Percentiles rank a stretch among this genome's conserved stretches.
Conservation (phyloP, 2,329 filamentous ascomycete species). For the Domatiomyces globalis region DNA sequence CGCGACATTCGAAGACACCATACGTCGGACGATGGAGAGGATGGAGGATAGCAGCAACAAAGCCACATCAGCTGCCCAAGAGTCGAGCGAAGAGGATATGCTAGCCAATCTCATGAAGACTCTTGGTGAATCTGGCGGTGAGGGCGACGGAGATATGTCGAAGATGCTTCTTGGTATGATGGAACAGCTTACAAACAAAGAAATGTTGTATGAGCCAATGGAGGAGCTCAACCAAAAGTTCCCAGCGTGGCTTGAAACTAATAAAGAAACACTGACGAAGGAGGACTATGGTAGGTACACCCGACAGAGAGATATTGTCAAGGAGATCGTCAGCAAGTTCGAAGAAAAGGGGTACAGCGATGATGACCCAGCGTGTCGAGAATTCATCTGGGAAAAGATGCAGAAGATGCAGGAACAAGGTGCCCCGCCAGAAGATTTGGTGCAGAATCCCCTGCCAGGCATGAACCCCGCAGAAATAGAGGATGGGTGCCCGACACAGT, state of each 20-base stretch:
- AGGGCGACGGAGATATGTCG: conserved; percentile 57
- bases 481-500: conserved; percentile 51
- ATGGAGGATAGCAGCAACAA: conserved; percentile 83
- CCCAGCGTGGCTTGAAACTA: conserved; percentile 72
- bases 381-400: conserved; percentile 95
- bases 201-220: conserved; percentile 97
- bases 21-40: conserved; percentile 84
- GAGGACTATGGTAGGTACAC: conserved; percentile 70
- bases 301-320: conserved; percentile 64
- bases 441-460: conserved; percentile 34
- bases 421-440: conserved; percentile 75
- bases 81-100: conserved; percentile 58
- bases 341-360: conserved; percentile 71
- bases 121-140: conserved; percentile 51
- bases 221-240: conserved; percentile 92
- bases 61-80: conserved; percentile 53
- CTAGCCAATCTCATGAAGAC: conserved; percentile 86
- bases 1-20: conserved; percentile 67
- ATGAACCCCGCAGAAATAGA: conserved; percentile 53
- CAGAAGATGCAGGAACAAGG: conserved; percentile 99
- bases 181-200: conserved; percentile 96
- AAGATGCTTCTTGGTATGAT: conserved; percentile 97
- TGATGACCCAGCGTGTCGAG: conserved; percentile 63
- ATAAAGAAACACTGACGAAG: conserved; percentile 46
- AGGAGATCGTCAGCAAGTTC: conserved; percentile 79